Conservation (phyloP, 768 basidiomycete species). For the Strobilomyces echinocephalus region DNA sequence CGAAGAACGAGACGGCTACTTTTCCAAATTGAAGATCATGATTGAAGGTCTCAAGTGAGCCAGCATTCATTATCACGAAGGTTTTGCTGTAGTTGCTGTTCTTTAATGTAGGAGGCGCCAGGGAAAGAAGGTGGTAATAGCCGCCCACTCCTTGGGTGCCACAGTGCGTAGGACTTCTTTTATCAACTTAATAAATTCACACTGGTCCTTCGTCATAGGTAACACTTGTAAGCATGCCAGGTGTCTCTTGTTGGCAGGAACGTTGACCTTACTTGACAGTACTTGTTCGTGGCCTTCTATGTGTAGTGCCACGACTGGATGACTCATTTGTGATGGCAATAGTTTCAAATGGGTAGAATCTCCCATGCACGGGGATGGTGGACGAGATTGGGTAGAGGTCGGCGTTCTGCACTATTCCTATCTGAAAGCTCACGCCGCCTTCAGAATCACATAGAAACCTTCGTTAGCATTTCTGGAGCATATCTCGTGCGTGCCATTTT, state of each 20-base stretch:
- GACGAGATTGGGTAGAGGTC: slow-evolving; percentile 89
- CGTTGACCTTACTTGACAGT: slow-evolving; percentile 41
- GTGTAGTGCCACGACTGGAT: background rate
- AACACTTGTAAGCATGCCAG: slow-evolving; percentile 37
- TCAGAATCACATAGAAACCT: slow-evolving; percentile 80
- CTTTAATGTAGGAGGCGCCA: slow-evolving; percentile 50
- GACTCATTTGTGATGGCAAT: slow-evolving; percentile 4
- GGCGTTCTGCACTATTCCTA: background rate
- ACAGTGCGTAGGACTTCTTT: slow-evolving; percentile 44
- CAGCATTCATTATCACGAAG: background rate
- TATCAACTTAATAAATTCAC: background rate
- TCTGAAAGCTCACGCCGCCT: slow-evolving; percentile 1
- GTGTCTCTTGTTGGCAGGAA: slow-evolving; percentile 1
- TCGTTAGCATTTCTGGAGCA: slow-evolving; percentile 81
- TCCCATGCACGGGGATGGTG: slow-evolving; percentile 73
- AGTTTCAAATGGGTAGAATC: slow-evolving; percentile 98
- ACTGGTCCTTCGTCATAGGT: slow-evolving; percentile 44
- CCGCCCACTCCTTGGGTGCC: slow-evolving; percentile 83
- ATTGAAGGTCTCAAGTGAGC: slow-evolving; percentile 77
- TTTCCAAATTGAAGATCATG: slow-evolving; percentile 72
- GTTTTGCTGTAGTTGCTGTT: background rate
- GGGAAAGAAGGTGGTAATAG: slow-evolving; percentile 74
- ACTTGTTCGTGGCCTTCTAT: slow-evolving; percentile 65
- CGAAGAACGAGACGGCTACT: slow-evolving; percentile 87
- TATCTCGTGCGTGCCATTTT: slow-evolving; percentile 55